Evolutionary conservation across 805 yeast species (phyloP).

Genomic region (Wickerhamomyces alni): DNA sequence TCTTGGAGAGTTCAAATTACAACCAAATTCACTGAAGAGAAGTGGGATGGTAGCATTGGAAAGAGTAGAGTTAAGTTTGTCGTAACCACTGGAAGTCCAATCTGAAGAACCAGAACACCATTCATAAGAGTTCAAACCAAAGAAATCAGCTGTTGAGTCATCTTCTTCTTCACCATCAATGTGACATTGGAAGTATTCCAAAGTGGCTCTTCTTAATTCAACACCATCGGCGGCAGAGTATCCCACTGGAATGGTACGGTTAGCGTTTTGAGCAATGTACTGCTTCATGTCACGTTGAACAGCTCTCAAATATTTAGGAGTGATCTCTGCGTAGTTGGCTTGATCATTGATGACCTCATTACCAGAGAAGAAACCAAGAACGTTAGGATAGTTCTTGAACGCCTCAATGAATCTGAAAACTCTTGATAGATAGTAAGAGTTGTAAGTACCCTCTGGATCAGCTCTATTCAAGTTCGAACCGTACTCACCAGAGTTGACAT

Average conservation of each 20-base stretch:
- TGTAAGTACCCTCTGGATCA: constrained; percentile 67
- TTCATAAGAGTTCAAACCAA: constrained; percentile 89
- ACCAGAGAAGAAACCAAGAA: constrained; percentile 85
- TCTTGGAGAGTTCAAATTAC: constrained; percentile 73
- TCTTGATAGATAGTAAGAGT: constrained; percentile 60
- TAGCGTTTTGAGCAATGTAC: constrained; percentile 60
- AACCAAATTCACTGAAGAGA: constrained; percentile 76
- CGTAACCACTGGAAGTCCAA: constrained; percentile 69
- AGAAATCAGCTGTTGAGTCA: constrained; percentile 75
- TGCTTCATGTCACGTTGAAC: constrained; percentile 88
- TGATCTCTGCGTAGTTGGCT: constrained; percentile 46
- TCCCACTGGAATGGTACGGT: constrained; percentile 88
- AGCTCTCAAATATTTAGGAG: constrained; percentile 82
- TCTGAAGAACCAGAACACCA: constrained; percentile 83
- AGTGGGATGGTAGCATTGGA: constrained; percentile 58
- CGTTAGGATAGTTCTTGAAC: constrained; percentile 77
- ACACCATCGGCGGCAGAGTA: constrained; percentile 88
- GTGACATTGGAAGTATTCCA: constrained; percentile 80
- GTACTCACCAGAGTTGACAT: constrained; percentile 70
- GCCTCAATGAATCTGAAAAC: constrained; percentile 83
- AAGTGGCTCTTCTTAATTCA: constrained; percentile 64
- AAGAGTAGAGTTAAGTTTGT: constrained; percentile 48
- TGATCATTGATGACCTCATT: constrained; percentile 88
- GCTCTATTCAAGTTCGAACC: constrained; percentile 68
- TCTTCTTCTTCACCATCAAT: constrained; percentile 46